Percentiles rank a stretch among this genome's conserved stretches.
phyloP scores from a whole-genome alignment of 306 rosid genomes.

The Castanea crenata region DNA sequence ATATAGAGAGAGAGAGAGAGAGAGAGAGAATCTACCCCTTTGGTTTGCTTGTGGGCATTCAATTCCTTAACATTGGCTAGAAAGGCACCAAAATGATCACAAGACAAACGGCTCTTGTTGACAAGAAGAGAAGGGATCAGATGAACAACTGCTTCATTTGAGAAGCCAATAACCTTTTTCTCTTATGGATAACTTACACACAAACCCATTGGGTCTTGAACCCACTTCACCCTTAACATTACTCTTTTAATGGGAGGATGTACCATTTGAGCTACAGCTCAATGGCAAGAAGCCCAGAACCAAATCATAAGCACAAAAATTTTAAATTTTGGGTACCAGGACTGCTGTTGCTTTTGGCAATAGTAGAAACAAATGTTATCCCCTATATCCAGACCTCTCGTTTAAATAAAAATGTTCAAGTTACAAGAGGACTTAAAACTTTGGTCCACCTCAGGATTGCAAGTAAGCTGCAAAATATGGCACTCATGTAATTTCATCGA shows the following conservation, averaged over 20 bases:
- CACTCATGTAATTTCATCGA: neutral
- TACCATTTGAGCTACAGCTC: no score
- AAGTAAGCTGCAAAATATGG: neutral
- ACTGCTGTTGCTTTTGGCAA: neutral
- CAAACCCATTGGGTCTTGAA: no score
- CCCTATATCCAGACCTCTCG: neutral
- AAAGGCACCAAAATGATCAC: slow-evolving; percentile 93
- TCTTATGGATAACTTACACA: no score
- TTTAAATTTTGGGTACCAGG: neutral
- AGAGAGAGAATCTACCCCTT: slow-evolving; percentile 48
- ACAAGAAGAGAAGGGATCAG: slow-evolving; percentile 13
- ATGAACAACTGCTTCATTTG: neutral
- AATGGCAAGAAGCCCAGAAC: neutral
- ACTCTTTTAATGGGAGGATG: no score
- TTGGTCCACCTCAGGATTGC: neutral
- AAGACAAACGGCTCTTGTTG: slow-evolving; percentile 85
- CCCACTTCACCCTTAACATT: no score
- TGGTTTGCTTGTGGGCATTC: slow-evolving; percentile 85
- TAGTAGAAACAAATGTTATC: neutral
- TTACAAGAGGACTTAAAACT: neutral
- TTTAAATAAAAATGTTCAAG: neutral
- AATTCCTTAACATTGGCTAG: slow-evolving; percentile 88
- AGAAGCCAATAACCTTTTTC: neutral
- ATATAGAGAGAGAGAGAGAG: neutral
- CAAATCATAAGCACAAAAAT: neutral